phyloP scores from a whole-genome alignment of 306 rosid species.

The Sophora flavescens region DNA sequence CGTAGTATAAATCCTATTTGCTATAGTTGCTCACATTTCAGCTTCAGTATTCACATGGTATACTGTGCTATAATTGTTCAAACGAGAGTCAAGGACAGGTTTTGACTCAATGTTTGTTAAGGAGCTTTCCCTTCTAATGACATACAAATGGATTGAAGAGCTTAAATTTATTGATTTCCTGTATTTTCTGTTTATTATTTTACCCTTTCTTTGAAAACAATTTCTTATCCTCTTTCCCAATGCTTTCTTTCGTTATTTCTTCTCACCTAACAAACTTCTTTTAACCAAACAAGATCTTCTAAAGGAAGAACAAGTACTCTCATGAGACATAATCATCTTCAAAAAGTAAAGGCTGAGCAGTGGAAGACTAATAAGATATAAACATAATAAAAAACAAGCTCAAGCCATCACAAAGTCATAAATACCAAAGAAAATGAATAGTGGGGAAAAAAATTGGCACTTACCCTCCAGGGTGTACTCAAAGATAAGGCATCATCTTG shows the following conservation, averaged over 20 bases:
- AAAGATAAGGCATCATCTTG: conserved; percentile 82
- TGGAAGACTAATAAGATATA: conserved; percentile 3
- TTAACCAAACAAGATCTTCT: not conserved
- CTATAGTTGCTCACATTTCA: conserved; percentile 7
- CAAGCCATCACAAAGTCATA: conserved; percentile 10
- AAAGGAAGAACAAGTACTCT: conserved; percentile 35
- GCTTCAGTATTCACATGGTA: conserved; percentile 11
- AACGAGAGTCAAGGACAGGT: conserved; percentile 11
- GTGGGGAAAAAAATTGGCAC: conserved; percentile 38
- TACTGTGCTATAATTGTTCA: conserved; percentile 4
- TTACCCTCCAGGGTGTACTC: conserved; percentile 85
- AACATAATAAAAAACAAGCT: conserved; percentile 30
- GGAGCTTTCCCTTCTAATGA: conserved; percentile 23
- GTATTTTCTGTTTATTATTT: conserved; percentile 30
- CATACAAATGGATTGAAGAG: not conserved
- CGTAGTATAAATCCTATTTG: not conserved
- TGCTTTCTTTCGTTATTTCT: conserved; percentile 14
- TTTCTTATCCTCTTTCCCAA: not conserved
- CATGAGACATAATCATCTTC: conserved; percentile 5
- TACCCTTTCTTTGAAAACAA: not conserved
- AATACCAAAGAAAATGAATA: conserved; percentile 36
- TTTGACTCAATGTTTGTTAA: conserved; percentile 26
- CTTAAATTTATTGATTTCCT: not conserved
- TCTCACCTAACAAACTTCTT: conserved; percentile 4
- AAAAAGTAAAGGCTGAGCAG: conserved; percentile 23